phyloP scores from a whole-genome alignment of 345 rosid genomes.

The Passiflora organensis region DNA sequence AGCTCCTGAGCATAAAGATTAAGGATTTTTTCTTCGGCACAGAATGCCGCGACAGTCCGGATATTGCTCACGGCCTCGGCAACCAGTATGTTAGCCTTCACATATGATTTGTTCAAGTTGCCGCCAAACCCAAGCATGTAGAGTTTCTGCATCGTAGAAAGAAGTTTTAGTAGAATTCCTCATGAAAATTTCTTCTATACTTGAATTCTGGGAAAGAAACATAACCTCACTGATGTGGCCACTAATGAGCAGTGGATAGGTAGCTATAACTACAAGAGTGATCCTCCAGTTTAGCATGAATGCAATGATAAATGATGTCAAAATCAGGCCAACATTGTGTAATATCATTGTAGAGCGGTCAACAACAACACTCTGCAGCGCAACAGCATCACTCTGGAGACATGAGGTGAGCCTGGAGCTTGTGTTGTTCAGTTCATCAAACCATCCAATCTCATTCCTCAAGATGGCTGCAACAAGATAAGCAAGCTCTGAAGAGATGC shows the following conservation, averaged over 20 bases:
- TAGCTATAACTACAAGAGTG: conserved; percentile 70
- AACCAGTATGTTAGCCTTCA: conserved; percentile 76
- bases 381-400: conserved; percentile 67
- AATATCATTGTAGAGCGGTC: conserved; percentile 64
- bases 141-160: conserved; percentile 46
- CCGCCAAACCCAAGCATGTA: conserved; percentile 90
- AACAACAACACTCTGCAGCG: conserved; percentile 53
- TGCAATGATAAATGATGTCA: conserved; percentile 58
- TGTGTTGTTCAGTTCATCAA: conserved; percentile 60
- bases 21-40: conserved; percentile 69
- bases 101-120: conserved; percentile 71
- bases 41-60: conserved; percentile 79
- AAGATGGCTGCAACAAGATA: conserved; percentile 47
- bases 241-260: conserved; percentile 64
- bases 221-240: conserved; percentile 85
- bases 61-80: conserved; percentile 81
- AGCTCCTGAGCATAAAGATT: conserved; percentile 65
- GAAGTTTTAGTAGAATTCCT: neutral
- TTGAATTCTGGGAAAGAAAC: conserved; percentile 1
- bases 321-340: conserved; percentile 62
- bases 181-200: neutral
- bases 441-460: conserved; percentile 85
- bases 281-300: conserved; percentile 85
- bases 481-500: neutral
- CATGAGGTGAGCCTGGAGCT: conserved; percentile 71